phyloP scores from a whole-genome alignment of 2,329 filamentous ascomycete species.

The Trichophyton equinum region DNA sequence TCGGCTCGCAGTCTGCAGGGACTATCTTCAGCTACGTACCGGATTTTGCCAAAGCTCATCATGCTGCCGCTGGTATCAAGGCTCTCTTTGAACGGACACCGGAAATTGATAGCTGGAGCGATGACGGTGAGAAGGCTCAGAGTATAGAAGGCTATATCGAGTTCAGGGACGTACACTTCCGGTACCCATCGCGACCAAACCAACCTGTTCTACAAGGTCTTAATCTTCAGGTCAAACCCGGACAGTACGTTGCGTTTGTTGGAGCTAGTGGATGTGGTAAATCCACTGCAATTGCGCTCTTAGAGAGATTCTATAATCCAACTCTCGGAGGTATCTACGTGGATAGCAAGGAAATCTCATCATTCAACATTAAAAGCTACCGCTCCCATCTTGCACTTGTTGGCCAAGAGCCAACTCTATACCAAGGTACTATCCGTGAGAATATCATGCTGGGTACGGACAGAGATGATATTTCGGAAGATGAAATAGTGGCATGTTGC shows the following conservation, averaged over 20 bases:
- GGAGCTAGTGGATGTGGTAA: conserved; percentile 90
- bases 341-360: conserved; percentile 71
- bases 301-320: conserved; percentile 92
- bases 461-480: conserved; percentile 54
- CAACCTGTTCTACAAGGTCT: conserved; percentile 78
- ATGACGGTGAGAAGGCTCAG: conserved; percentile 30
- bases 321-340: conserved; percentile 65
- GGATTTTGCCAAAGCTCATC: conserved; percentile 83
- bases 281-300: conserved; percentile 75
- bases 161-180: conserved; percentile 84
- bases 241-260: conserved; percentile 56
- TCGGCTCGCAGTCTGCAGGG: conserved; percentile 82
- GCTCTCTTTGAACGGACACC: conserved; percentile 62
- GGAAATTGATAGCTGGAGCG: conserved; percentile 8
- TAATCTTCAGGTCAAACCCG: conserved; percentile 40
- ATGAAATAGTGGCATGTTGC: conserved; percentile 62
- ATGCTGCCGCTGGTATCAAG: conserved; percentile 69
- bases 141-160: conserved; percentile 67
- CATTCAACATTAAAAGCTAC: conserved; percentile 73
- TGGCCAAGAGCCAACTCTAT: conserved; percentile 71
- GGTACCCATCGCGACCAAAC: conserved; percentile 80
- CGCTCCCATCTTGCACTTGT: conserved; percentile 73
- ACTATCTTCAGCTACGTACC: conserved; percentile 80
- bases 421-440: conserved; percentile 79
- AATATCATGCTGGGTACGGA: conserved; percentile 75